These are phyloP conservation scores for Lonicera japonica DNA, from an alignment of 129 eudicot genomes.

Conservation along the genomic window DNA sequence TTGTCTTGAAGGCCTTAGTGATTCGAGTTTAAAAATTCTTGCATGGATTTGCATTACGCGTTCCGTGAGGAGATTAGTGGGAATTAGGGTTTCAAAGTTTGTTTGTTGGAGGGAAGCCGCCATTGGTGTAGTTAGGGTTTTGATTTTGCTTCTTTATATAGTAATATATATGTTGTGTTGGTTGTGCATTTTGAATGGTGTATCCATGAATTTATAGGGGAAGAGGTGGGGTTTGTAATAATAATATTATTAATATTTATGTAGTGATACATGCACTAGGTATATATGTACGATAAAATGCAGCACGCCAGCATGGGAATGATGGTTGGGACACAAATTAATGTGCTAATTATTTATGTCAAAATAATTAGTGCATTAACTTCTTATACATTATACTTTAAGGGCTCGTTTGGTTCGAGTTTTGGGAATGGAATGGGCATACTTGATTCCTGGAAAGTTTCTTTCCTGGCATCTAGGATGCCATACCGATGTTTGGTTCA, in stretches of 20 bases:
- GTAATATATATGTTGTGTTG: background rate
- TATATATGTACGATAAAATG: too few relatives aligned
- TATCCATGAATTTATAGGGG: constrained; percentile 7
- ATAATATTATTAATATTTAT: background rate
- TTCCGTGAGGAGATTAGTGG: constrained; percentile 9
- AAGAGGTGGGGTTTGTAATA: background rate
- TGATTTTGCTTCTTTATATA: background rate
- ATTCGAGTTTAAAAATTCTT: constrained; percentile 12
- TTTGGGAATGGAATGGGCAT: too few relatives aligned
- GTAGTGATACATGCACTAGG: background rate
- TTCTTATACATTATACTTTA: too few relatives aligned
- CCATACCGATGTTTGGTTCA: too few relatives aligned
- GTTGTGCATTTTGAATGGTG: background rate
- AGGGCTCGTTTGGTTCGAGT: too few relatives aligned
- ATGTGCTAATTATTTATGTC: too few relatives aligned
- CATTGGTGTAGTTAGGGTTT: background rate
- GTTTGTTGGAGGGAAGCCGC: constrained; percentile 18
- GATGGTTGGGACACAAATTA: too few relatives aligned
- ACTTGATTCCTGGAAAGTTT: too few relatives aligned
- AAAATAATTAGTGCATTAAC: too few relatives aligned
- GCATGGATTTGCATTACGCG: constrained; percentile 12
- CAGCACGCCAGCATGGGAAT: too few relatives aligned
- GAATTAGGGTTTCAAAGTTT: constrained; percentile 6
- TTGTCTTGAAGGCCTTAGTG: constrained; percentile 12
- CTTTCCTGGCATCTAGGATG: too few relatives aligned